These are phyloP conservation scores for Solanum chacoense DNA, from an alignment of 305 asterid genomes.

Conservation along the genomic window DNA sequence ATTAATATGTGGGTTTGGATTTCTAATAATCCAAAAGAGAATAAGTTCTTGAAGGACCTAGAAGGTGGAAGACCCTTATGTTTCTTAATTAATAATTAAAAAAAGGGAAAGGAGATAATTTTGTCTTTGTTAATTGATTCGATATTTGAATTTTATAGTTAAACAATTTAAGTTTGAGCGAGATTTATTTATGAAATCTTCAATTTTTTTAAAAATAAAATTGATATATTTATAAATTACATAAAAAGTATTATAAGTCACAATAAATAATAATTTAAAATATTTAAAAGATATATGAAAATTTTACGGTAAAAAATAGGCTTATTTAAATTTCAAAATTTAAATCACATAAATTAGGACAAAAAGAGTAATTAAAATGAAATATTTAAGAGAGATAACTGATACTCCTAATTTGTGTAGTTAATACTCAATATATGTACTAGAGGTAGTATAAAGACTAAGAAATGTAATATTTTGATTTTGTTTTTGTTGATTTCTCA, in stretches of 20 bases:
- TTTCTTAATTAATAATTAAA: neutral
- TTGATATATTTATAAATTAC: no score
- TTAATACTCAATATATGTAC: neutral
- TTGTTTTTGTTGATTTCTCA: neutral
- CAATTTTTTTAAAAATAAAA: no score
- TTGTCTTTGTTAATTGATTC: neutral
- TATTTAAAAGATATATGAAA: no score
- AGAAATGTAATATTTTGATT: neutral
- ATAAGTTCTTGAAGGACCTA: constrained; percentile 27
- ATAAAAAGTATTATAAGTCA: no score
- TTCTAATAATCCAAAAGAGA: neutral
- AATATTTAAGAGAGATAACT: no score
- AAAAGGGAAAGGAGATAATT: neutral
- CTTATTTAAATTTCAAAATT: no score
- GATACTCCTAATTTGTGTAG: no score
- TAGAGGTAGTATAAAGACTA: neutral
- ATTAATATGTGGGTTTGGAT: neutral
- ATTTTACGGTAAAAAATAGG: rapidly evolving
- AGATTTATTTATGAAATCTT: no score
- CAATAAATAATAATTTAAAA: rapidly evolving
- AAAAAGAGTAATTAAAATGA: no score
- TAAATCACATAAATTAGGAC: neutral
- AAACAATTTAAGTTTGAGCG: neutral
- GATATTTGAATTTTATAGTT: neutral
- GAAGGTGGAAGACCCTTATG: neutral